Evolutionary conservation across 1,284 basidiomycete species (phyloP).

Genomic region (Pholiota adiposa): DNA sequence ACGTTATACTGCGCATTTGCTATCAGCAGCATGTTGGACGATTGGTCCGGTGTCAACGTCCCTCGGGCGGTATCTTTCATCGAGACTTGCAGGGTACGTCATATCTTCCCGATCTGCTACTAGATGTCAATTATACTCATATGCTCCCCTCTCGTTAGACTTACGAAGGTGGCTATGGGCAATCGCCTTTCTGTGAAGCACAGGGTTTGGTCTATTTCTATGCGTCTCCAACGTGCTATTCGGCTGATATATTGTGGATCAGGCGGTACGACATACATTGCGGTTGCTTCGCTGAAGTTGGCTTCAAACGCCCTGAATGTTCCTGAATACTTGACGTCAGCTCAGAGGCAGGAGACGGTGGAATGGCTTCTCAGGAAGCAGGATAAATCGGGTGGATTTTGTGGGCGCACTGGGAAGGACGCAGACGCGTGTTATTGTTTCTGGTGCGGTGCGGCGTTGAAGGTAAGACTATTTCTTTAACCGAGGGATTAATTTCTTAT

Average conservation of each 20-base stretch:
- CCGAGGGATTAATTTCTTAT: neutral
- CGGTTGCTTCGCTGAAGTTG: conserved; percentile 77
- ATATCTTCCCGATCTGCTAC: neutral
- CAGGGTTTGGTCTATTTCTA: conserved; percentile 60
- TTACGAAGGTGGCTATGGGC: conserved; percentile 93
- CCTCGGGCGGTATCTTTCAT: conserved; percentile 67
- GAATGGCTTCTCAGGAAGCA: conserved; percentile 83
- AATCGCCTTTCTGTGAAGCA: conserved; percentile 81
- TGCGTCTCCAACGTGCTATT: neutral
- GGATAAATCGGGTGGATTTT: conserved; percentile 72
- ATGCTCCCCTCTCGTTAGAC: conserved; percentile 54
- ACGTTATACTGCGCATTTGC: conserved; percentile 91
- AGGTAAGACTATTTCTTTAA: conserved; percentile 43
- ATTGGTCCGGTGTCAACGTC: conserved; percentile 78
- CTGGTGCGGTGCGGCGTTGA: conserved; percentile 85
- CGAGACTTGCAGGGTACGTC: conserved; percentile 66
- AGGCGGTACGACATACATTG: conserved; percentile 96
- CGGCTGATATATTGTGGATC: conserved; percentile 4
- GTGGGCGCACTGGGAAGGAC: conserved; percentile 84
- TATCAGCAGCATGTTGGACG: conserved; percentile 76
- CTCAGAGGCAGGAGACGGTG: conserved; percentile 59
- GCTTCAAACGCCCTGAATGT: conserved; percentile 32
- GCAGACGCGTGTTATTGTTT: conserved; percentile 95
- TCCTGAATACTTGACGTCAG: conserved; percentile 38
- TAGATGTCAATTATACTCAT: conserved; percentile 2